A percentile compares a stretch with the other conserved stretches of the same genome.
Conservation (phyloP, 257 asterid genomes). For the Haberlea rhodopensis region DNA sequence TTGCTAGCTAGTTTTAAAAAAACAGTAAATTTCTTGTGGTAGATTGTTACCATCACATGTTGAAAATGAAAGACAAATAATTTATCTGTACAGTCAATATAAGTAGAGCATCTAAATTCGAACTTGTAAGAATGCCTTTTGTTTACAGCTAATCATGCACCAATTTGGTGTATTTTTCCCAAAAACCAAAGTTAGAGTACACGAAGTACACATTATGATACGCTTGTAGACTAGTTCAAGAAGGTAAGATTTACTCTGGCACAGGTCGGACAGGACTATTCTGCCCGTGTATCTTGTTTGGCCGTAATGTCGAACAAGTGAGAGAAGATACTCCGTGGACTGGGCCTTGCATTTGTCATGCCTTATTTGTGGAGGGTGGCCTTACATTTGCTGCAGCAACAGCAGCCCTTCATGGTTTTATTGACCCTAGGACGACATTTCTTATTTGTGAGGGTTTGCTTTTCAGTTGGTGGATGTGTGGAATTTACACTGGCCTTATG, state of each 20-base stretch:
- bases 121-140: too few species aligned
- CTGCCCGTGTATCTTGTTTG: constrained; percentile 93
- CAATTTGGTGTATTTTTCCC: too few species aligned
- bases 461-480: constrained; percentile 99
- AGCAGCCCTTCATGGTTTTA: constrained; percentile 68
- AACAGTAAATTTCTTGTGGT: too few species aligned
- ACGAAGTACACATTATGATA: background rate
- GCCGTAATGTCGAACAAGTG: constrained; percentile 74
- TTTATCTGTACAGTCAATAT: background rate
- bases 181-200: background rate
- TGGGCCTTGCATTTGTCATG: constrained; percentile 87
- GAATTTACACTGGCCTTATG: constrained; percentile 82
- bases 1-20: background rate
- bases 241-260: constrained; percentile 16
- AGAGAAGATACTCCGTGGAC: constrained; percentile 92
- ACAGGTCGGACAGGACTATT: constrained; percentile 87
- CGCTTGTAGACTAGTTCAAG: background rate
- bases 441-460: constrained; percentile 83
- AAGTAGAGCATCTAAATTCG: background rate
- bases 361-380: constrained; percentile 89
- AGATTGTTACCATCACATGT: too few species aligned
- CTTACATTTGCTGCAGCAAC: constrained; percentile 67
- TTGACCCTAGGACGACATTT: constrained; percentile 80
- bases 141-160: too few species aligned
- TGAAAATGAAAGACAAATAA: background rate